Conservation (phyloP, 2,329 filamentous ascomycete genomes). For the Stemphylium lycopersici region DNA sequence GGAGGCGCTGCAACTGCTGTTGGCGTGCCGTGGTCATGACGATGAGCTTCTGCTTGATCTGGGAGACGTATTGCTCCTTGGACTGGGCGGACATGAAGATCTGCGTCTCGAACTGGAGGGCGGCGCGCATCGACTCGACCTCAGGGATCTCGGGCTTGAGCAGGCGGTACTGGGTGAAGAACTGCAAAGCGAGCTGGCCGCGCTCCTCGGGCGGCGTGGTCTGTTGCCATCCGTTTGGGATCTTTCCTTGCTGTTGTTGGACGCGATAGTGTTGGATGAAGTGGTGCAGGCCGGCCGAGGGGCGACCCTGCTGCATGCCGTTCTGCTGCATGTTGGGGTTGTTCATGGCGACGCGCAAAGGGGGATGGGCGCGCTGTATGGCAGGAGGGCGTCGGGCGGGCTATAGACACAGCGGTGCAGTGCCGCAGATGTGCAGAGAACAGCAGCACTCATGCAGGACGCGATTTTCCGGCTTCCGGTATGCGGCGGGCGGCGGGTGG, state of each 20-base stretch:
- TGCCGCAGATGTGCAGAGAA: conserved; percentile 20
- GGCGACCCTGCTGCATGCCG: conserved; percentile 18
- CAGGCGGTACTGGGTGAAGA: conserved; percentile 42
- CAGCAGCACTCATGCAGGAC: conserved; percentile 30
- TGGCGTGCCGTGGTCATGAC: conserved; percentile 39
- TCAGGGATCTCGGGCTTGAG: conserved; percentile 41
- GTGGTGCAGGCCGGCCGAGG: conserved; percentile 30
- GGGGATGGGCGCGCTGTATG: conserved; percentile 9
- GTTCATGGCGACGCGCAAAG: conserved; percentile 35
- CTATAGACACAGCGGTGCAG: conserved; percentile 24
- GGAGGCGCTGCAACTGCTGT: conserved; percentile 36
- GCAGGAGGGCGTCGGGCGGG: conserved; percentile 6
- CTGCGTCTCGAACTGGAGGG: conserved; percentile 40
- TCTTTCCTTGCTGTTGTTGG: conserved; percentile 35
- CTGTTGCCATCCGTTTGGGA: conserved; percentile 44
- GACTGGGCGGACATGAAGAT: conserved; percentile 31
- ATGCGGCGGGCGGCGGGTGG: neutral
- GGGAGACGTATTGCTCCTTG: conserved; percentile 42
- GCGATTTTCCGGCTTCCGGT: neutral
- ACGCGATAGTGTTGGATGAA: conserved; percentile 38
- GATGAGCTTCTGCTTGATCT: conserved; percentile 39
- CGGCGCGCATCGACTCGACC: conserved; percentile 33
- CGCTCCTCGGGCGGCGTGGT: conserved; percentile 40
- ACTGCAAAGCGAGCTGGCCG: conserved; percentile 38
- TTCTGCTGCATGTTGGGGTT: conserved; percentile 41